A percentile compares a stretch with the other conserved stretches of the same genome.
Conservation (phyloP, 805 yeast genomes). For the Yarrowia bubula region DNA sequence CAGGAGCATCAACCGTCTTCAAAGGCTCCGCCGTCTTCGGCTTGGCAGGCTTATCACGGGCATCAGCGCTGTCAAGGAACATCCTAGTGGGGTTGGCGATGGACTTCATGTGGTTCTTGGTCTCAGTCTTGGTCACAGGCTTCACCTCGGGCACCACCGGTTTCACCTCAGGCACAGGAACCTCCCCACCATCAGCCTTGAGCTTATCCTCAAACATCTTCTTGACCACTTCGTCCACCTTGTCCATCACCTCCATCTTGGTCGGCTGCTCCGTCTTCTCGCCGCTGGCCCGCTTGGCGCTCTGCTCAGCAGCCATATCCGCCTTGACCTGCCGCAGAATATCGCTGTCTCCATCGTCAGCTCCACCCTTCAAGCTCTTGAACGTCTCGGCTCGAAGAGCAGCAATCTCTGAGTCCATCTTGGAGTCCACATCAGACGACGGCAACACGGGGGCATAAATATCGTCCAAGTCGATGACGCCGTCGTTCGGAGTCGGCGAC, state of each 20-base stretch:
- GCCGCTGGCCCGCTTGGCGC: neutral
- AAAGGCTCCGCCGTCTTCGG: too few relatives aligned
- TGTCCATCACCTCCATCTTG: neutral
- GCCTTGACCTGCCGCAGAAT: neutral
- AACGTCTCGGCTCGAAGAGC: neutral
- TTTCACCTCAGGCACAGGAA: neutral
- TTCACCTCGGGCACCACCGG: neutral
- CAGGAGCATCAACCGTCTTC: too few relatives aligned
- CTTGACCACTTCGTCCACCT: neutral
- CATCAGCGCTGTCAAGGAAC: too few relatives aligned
- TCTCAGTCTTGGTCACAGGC: too few relatives aligned
- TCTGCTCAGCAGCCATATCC: neutral
- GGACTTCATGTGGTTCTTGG: too few relatives aligned
- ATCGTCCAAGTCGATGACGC: too few relatives aligned
- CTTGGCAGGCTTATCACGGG: too few relatives aligned
- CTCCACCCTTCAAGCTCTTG: neutral
- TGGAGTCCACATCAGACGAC: too few relatives aligned
- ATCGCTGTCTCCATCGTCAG: neutral
- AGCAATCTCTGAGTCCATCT: neutral
- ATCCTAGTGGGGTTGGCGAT: too few relatives aligned
- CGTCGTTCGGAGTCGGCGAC: too few relatives aligned
- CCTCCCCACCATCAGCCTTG: neutral
- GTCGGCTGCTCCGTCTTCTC: neutral
- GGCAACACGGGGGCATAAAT: too few relatives aligned
- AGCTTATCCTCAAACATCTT: neutral